phyloP scores from a whole-genome alignment of 305 asterid genomes.

The Lippia alba region DNA sequence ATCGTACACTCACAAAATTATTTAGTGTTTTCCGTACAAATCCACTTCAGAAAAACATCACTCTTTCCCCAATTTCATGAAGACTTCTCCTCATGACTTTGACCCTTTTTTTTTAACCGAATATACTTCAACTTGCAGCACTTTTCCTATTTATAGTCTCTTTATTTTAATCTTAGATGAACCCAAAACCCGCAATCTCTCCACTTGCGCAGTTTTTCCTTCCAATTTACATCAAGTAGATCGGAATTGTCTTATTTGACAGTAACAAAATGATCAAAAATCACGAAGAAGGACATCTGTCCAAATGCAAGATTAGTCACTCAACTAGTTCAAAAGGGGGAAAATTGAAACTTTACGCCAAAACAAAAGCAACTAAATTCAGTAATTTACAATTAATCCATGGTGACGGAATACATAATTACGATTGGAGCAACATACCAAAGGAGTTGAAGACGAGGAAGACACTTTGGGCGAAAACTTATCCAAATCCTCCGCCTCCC shows the following conservation, averaged over 20 bases:
- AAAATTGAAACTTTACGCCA: slow-evolving; percentile 17
- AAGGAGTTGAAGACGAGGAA: slow-evolving; percentile 41
- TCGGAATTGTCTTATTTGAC: neutral
- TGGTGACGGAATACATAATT: neutral
- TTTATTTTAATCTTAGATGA: neutral
- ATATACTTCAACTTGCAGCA: neutral
- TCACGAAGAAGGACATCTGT: neutral
- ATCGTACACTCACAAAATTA: neutral
- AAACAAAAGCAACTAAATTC: slow-evolving; percentile 24
- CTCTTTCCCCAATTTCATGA: neutral
- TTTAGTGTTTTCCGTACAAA: neutral
- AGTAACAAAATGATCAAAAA: neutral
- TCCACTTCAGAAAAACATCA: neutral
- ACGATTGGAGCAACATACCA: slow-evolving; percentile 45
- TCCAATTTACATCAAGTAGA: neutral
- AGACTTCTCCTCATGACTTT: neutral
- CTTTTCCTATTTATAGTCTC: neutral
- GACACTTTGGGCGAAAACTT: slow-evolving; percentile 46
- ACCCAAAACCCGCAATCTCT: neutral
- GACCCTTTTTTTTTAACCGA: neutral
- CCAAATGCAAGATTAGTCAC: slow-evolving; percentile 4
- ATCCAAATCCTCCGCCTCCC: slow-evolving; percentile 64
- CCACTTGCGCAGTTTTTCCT: neutral
- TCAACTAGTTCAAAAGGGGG: neutral
- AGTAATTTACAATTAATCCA: neutral